These are phyloP conservation scores for Cornus suecica DNA, from an alignment of 148 eudicot genomes.

Conservation along the genomic window DNA sequence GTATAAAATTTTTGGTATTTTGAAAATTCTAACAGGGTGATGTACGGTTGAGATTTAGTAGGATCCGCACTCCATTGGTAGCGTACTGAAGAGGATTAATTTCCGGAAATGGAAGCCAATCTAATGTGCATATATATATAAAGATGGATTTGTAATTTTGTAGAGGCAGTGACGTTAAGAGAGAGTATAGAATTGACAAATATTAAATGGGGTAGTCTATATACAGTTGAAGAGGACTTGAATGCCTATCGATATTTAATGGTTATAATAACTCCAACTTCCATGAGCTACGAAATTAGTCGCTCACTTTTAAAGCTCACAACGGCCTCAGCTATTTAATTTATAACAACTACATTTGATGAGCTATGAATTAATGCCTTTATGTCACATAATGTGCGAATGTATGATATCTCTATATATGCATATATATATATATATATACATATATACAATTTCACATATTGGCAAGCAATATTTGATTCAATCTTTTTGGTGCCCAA, in stretches of 20 bases:
- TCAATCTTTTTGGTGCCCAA: background rate
- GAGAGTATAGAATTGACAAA: constrained; percentile 14
- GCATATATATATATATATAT: no score
- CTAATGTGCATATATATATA: no score
- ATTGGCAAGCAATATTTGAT: no score
- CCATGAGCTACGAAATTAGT: constrained; percentile 18
- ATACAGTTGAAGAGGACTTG: constrained; percentile 52
- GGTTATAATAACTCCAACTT: constrained; percentile 34
- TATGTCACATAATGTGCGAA: background rate
- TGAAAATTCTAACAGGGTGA: no score
- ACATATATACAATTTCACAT: no score
- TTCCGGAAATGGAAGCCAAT: no score
- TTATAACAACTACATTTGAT: constrained; percentile 9
- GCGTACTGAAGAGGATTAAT: no score
- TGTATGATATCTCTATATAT: no score
- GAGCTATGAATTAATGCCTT: background rate
- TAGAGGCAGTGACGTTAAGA: constrained; percentile 34
- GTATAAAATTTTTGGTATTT: no score
- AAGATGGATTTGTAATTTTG: background rate
- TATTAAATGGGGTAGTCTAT: constrained; percentile 38
- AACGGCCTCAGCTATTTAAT: constrained; percentile 17
- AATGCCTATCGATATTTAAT: constrained; percentile 36
- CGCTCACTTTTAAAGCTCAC: constrained; percentile 27
- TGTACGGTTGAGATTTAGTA: no score
- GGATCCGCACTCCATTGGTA: no score